Conservation (phyloP, 129 eudicot genomes). For the Artemisia argyi region DNA sequence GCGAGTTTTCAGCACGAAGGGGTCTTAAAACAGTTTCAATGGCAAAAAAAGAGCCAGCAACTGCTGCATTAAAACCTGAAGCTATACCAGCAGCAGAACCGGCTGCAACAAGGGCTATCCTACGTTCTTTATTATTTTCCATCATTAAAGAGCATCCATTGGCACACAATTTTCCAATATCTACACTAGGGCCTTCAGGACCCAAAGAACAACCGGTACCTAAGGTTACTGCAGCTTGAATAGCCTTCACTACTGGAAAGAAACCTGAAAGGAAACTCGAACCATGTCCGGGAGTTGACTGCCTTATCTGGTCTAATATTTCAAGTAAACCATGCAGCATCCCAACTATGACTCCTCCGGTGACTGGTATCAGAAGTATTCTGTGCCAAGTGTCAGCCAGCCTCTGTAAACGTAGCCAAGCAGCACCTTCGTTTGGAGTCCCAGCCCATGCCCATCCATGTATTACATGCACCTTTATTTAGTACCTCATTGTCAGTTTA, state of each 20-base stretch:
- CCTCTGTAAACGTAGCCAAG: slow-evolving; percentile 92
- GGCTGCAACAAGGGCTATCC: no score
- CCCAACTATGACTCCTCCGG: slow-evolving; percentile 97
- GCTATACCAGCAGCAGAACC: no score
- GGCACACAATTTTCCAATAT: slow-evolving; percentile 99
- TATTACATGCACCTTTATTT: slow-evolving; percentile 79
- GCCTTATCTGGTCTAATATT: slow-evolving; percentile 81
- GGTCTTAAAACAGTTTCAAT: no score
- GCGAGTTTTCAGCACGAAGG: no score
- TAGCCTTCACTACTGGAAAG: slow-evolving; percentile 77
- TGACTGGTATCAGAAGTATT: slow-evolving; percentile 87
- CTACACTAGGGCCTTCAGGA: slow-evolving; percentile 99
- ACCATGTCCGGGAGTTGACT: slow-evolving; percentile 70
- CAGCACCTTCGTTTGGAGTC: slow-evolving; percentile 98
- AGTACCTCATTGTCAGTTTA: slow-evolving; percentile 25
- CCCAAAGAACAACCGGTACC: slow-evolving; percentile 99
- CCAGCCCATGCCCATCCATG: slow-evolving; percentile 99
- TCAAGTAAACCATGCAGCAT: slow-evolving; percentile 97
- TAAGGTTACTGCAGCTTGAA: slow-evolving; percentile 92
- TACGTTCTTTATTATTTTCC: no score
- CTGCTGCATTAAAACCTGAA: no score
- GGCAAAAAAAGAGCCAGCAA: no score
- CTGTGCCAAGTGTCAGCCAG: slow-evolving; percentile 98
- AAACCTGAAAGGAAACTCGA: slow-evolving; percentile 65
- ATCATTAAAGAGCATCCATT: slow-evolving; percentile 80